Percentiles rank a stretch among this genome's conserved stretches.
Conservation (phyloP, 2,329 filamentous ascomycete species). For the Emergomyces africanus region DNA sequence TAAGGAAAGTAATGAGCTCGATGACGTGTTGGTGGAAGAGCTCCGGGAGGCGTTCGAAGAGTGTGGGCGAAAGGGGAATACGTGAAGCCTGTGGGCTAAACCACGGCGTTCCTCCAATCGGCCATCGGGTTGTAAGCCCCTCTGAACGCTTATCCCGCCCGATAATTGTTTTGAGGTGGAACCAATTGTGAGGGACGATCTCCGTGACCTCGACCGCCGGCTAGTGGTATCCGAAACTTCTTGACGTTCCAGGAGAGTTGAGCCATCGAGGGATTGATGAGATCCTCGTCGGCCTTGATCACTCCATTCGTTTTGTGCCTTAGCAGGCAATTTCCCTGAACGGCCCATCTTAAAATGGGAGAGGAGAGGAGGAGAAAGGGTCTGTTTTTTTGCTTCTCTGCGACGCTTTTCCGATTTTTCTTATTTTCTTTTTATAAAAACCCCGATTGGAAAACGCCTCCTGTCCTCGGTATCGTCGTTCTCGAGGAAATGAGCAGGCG, state of each 20-base stretch:
- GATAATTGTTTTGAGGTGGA: constrained; percentile 8
- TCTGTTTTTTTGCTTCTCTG: background rate
- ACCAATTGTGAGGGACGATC: constrained; percentile 6
- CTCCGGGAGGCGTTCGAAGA: constrained; percentile 23
- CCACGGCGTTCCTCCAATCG: constrained; percentile 10
- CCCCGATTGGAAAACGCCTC: background rate
- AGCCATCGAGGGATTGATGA: constrained; percentile 1
- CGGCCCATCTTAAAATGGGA: constrained; percentile 5
- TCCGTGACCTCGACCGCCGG: constrained; percentile 2
- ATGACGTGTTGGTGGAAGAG: constrained; percentile 29
- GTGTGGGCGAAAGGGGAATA: constrained; percentile 15
- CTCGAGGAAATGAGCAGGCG: background rate
- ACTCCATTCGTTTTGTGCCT: constrained; percentile 7
- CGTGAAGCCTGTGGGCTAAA: constrained; percentile 10
- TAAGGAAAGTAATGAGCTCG: constrained; percentile 26
- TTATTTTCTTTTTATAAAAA: background rate
- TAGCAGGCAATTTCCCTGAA: background rate
- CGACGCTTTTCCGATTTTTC: background rate
- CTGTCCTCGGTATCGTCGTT: background rate
- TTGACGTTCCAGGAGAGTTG: background rate
- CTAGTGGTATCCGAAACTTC: background rate
- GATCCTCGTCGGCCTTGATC: constrained; percentile 7
- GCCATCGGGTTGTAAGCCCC: constrained; percentile 7
- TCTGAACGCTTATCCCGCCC: constrained; percentile 7
- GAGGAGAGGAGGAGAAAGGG: background rate